Conservation (phyloP, 2,329 filamentous ascomycete species). For the Arthrobotrys sinensis region DNA sequence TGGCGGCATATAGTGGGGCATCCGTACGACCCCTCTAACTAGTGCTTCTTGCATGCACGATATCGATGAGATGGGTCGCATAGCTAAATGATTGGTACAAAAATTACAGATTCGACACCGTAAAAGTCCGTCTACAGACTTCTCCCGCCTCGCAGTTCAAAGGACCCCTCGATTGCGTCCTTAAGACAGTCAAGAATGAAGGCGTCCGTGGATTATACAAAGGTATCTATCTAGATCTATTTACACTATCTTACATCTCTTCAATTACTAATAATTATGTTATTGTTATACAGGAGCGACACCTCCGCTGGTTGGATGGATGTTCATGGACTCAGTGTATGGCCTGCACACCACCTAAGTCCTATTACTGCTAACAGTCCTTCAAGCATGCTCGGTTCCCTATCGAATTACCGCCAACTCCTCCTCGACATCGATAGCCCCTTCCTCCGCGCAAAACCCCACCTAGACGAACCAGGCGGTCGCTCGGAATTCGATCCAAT, state of each 20-base stretch:
- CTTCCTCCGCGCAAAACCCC: slow-evolving; percentile 65
- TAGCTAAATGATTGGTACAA: not conserved
- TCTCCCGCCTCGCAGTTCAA: slow-evolving; percentile 82
- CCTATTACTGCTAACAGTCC: not conserved
- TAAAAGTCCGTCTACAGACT: slow-evolving; percentile 96
- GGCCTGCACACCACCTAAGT: slow-evolving; percentile 52
- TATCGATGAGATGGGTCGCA: not conserved
- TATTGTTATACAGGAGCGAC: slow-evolving; percentile 73
- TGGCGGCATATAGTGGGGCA: slow-evolving; percentile 71
- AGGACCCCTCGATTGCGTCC: slow-evolving; percentile 87
- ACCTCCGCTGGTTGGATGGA: slow-evolving; percentile 94
- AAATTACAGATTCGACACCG: slow-evolving; percentile 82
- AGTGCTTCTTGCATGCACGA: not conserved
- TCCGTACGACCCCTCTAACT: slow-evolving; percentile 69
- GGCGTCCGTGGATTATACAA: slow-evolving; percentile 91
- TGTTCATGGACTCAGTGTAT: slow-evolving; percentile 90
- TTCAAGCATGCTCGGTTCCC: slow-evolving; percentile 83
- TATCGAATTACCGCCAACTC: slow-evolving; percentile 89
- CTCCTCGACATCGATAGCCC: slow-evolving; percentile 75
- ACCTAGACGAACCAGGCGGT: slow-evolving; percentile 63
- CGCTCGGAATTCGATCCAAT: slow-evolving; percentile 67
- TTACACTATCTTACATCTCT: slow-evolving; percentile 16
- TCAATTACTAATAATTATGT: slow-evolving; percentile 5
- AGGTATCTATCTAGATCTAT: slow-evolving; percentile 67
- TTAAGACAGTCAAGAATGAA: slow-evolving; percentile 88